Percentiles rank a stretch among this genome's conserved stretches.
Conservation (phyloP, 306 rosid species). For the Quercus suber region DNA sequence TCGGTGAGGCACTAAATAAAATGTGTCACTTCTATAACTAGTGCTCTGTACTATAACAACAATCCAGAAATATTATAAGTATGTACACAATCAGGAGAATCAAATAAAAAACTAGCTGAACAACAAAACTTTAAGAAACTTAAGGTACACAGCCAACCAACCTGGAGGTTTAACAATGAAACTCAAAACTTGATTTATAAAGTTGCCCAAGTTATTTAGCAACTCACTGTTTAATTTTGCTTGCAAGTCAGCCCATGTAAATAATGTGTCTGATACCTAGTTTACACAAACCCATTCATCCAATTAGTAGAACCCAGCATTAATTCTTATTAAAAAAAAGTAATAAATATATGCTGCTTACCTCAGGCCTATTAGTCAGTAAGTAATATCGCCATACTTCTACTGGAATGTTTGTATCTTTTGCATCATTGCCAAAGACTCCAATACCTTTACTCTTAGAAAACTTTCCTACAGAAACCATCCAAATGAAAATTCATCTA, state of each 20-base stretch:
- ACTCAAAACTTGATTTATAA: slow-evolving; percentile 85
- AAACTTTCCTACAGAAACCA: slow-evolving; percentile 66
- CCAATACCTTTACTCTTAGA: slow-evolving; percentile 95
- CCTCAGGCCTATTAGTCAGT: slow-evolving; percentile 96
- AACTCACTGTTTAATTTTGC: slow-evolving; percentile 85
- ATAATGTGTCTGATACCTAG: slow-evolving; percentile 89
- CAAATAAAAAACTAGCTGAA: not conserved
- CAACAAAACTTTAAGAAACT: not conserved
- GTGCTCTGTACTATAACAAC: not conserved
- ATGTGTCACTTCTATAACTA: not conserved
- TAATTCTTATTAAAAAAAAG: not conserved
- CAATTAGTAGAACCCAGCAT: not conserved
- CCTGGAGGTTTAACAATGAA: slow-evolving; percentile 97
- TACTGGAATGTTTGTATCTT: slow-evolving; percentile 85
- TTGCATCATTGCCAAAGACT: slow-evolving; percentile 94
- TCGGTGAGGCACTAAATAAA: not conserved
- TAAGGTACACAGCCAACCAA: slow-evolving; percentile 28
- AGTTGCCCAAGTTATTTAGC: slow-evolving; percentile 92
- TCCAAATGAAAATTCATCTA: not conserved
- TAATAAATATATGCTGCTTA: slow-evolving; percentile 13
- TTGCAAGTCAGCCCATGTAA: slow-evolving; percentile 92
- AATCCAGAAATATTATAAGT: not conserved
- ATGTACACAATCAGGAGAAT: not conserved
- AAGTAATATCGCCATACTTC: slow-evolving; percentile 99
- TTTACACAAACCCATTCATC: slow-evolving; percentile 5